Evolutionary conservation across 225 moss, liverwort and hornwort genomes (phyloP).

Genomic region (Marchantia paleacea): DNA sequence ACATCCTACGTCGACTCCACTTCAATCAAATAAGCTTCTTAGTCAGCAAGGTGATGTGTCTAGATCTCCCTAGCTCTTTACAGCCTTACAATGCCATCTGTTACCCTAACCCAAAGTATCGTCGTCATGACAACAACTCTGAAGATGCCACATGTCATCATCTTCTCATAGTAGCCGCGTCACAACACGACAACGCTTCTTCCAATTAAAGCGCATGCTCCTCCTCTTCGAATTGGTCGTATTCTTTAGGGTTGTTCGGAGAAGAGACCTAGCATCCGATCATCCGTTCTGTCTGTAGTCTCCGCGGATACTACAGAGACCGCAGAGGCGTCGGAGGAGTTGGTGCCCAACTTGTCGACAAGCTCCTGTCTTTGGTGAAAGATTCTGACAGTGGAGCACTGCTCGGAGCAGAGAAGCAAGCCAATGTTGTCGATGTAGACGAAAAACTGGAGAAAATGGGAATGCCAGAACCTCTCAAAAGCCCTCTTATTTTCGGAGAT

Average conservation of each 20-base stretch:
- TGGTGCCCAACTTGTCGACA: slow-evolving; percentile 24
- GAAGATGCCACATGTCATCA: too few species aligned
- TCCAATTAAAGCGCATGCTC: not conserved
- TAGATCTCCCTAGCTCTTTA: too few species aligned
- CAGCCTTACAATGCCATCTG: too few species aligned
- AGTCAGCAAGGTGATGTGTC: too few species aligned
- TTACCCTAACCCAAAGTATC: too few species aligned
- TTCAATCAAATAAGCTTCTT: too few species aligned
- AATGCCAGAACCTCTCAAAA: slow-evolving; percentile 81
- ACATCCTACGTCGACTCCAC: too few species aligned
- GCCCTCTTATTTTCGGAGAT: slow-evolving; percentile 88
- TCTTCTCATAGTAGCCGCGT: too few species aligned
- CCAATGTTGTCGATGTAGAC: slow-evolving; percentile 52
- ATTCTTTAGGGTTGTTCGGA: not conserved
- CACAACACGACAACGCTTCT: too few species aligned
- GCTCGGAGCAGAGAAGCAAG: slow-evolving; percentile 53
- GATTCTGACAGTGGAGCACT: slow-evolving; percentile 76
- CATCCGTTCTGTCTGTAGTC: slow-evolving; percentile 15
- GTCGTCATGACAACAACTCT: too few species aligned
- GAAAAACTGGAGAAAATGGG: slow-evolving; percentile 65
- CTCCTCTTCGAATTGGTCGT: slow-evolving; percentile 2
- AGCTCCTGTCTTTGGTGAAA: slow-evolving; percentile 37
- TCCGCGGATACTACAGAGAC: slow-evolving; percentile 13
- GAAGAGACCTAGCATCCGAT: slow-evolving; percentile 5
- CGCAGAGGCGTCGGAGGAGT: slow-evolving; percentile 13